phyloP scores from a whole-genome alignment of 345 rosid genomes.

The Sonneratia alba region DNA sequence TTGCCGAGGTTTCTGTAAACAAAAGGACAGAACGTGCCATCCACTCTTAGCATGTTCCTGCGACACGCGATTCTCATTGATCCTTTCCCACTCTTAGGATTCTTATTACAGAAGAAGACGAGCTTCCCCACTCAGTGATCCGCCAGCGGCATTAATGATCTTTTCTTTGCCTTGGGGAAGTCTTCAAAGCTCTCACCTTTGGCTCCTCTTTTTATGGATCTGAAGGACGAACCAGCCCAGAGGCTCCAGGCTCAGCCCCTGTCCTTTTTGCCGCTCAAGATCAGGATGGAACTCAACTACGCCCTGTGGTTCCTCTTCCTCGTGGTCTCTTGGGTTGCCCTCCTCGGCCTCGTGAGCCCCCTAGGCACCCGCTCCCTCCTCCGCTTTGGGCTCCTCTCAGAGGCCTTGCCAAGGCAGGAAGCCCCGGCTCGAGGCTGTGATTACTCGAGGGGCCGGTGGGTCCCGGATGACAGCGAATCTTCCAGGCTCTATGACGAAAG shows the following conservation, averaged over 20 bases:
- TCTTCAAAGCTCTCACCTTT: not conserved
- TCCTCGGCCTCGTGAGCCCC: conserved; percentile 16
- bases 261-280: conserved; percentile 6
- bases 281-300: conserved; percentile 2
- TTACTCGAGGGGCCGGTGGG: conserved; percentile 66
- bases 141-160: not conserved
- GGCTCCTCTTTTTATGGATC: not conserved
- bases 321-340: conserved; percentile 26
- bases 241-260: not conserved
- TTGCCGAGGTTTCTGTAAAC: not conserved
- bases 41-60: not conserved
- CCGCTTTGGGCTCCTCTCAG: conserved; percentile 18
- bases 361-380: conserved; percentile 9
- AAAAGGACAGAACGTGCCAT: not conserved
- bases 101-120: not conserved
- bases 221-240: not conserved
- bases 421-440: conserved; percentile 23
- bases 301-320: conserved; percentile 15
- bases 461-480: conserved; percentile 25
- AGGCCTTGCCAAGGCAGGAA: not conserved
- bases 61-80: not conserved
- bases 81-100: not conserved
- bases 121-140: not conserved
- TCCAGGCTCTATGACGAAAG: conserved; percentile 33
- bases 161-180: not conserved